Evolutionary conservation across 352 stramenopile species (phyloP), one percentile per base, ranked within the genome.

Genomic region (Globisporangium cystogenes): DNA sequence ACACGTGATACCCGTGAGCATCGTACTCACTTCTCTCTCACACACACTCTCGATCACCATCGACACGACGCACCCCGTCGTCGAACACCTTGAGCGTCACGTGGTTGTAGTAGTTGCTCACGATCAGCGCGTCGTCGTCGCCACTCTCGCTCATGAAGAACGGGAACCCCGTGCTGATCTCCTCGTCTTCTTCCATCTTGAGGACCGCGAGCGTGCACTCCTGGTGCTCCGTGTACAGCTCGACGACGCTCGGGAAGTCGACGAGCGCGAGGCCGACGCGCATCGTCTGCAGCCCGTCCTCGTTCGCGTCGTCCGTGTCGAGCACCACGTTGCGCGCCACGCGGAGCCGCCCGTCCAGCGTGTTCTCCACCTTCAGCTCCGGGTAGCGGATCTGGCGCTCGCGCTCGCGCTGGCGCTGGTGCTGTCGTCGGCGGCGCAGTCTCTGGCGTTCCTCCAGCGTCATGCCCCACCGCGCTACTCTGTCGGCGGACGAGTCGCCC

Each of bases 171-270:
- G 57, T 60, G 37, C 72, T 64, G 2, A 68, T 56, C 24, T 87
- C 82, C 59, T 92, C 82, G 53, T 92, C 82, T 58, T 92, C 82
- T 44, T 92, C 82, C 54, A 89, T 70, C 53, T 88, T 87, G 10
- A 92, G 59, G 18, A 92, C 48, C 12, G 73, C 83, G 18, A 92
- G 51, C 1, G 61, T 66, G 51, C 78, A 90, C 49, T 84, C 71
- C 48, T 89, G 74, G 45, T 87, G 68, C 48, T 87, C 78, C 29
- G 74, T 88, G 55, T 79, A 87, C 5, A 74, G 43, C 59, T 86
- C 69, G 56, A 90, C 76, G 41, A 87, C 46, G 39, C 68, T 88
- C 12, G 82, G 78, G 44, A 92, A 90, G 23, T 90, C 82, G 46
- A 92, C 71, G 10, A 92, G 58, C 10, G 70, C 72, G 2, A 87